Conservation (phyloP, 179 eudicot genomes). For the Patellifolia procumbens region DNA sequence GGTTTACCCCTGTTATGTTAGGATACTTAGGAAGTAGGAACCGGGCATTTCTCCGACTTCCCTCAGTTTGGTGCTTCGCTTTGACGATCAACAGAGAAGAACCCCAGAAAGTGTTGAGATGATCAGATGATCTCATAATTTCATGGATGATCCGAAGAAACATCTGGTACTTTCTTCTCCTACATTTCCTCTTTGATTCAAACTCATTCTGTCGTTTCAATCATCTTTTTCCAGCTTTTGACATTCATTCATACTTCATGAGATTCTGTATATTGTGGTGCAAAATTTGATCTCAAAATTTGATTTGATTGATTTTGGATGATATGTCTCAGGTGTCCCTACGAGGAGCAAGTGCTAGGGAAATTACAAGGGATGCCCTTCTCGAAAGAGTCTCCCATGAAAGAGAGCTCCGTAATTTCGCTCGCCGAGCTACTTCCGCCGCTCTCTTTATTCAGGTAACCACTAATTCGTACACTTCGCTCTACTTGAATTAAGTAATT, state of each 20-base stretch:
- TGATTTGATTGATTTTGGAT: not conserved
- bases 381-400: slow-evolving; percentile 74
- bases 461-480: not conserved
- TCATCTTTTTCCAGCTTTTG: not conserved
- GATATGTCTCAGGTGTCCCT: slow-evolving; percentile 59
- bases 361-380: slow-evolving; percentile 73
- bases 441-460: slow-evolving; percentile 73
- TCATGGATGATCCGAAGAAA: slow-evolving; percentile 53
- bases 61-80: not conserved
- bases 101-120: not conserved
- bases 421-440: slow-evolving; percentile 67
- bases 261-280: not conserved
- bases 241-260: not conserved
- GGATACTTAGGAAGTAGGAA: too few species aligned
- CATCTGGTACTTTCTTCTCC: slow-evolving; percentile 42
- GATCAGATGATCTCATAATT: slow-evolving; percentile 19
- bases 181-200: not conserved
- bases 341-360: slow-evolving; percentile 83
- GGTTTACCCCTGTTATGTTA: too few species aligned
- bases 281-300: not conserved
- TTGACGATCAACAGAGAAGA: not conserved
- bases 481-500: not conserved
- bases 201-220: not conserved
- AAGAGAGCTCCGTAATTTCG: slow-evolving; percentile 74
- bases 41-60: too few species aligned